These are phyloP conservation scores for Oryza longistaminata DNA, from an alignment of 176 grass and related monocot species.

Conservation along the genomic window DNA sequence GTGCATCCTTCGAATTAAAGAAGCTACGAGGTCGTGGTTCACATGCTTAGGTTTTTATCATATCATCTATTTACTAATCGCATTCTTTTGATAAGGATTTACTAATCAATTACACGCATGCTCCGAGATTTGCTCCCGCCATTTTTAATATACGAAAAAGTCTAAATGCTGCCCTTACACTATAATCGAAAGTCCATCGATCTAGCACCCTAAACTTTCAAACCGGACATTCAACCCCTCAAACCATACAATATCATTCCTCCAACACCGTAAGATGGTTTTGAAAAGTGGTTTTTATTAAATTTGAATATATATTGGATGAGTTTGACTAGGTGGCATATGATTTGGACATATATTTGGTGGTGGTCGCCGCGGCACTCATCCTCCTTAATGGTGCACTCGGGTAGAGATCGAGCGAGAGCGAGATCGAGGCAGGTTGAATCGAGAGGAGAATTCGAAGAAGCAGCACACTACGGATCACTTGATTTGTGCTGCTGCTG, in stretches of 20 bases:
- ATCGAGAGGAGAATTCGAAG: not conserved
- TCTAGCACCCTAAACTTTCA: too few species aligned
- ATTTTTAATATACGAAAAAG: too few species aligned
- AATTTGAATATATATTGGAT: too few species aligned
- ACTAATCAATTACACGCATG: not conserved
- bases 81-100: not conserved
- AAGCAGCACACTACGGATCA: not conserved
- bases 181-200: too few species aligned
- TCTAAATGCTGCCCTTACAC: too few species aligned
- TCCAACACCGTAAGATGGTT: too few species aligned
- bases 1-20: not conserved
- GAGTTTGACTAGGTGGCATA: too few species aligned
- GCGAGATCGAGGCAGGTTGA: not conserved
- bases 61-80: not conserved
- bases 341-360: too few species aligned
- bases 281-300: too few species aligned
- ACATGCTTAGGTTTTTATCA: not conserved
- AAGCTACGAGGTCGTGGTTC: slow-evolving; percentile 37
- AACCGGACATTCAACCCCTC: too few species aligned
- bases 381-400: slow-evolving; percentile 14
- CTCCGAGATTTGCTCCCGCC: not conserved
- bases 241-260: too few species aligned
- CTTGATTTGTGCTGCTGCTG: not conserved
- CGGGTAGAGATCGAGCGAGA: too few species aligned
- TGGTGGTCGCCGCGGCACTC: slow-evolving; percentile 25